Conservation (phyloP, 2,329 filamentous ascomycete genomes). For the Sporothrix humicola region DNA sequence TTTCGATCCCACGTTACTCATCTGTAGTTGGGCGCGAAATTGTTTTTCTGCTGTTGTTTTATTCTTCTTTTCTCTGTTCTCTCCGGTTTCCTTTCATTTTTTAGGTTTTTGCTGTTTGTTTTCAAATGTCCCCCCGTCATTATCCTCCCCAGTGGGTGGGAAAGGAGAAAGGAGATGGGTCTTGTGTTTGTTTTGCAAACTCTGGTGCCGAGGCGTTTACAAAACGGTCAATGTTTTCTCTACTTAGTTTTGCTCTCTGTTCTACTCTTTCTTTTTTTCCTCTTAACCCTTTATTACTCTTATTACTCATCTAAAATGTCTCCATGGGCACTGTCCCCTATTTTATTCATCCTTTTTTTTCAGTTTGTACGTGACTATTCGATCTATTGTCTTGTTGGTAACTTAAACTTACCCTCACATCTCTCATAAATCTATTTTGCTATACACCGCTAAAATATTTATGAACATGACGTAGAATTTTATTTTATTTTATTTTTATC, state of each 20-base stretch:
- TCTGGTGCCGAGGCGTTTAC: background rate
- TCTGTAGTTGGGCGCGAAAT: too few relatives aligned
- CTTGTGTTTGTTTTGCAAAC: background rate
- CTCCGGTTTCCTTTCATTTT: background rate
- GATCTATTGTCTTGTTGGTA: too few relatives aligned
- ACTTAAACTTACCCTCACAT: too few relatives aligned
- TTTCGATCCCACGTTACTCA: too few relatives aligned
- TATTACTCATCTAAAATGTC: background rate
- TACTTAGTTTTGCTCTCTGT: background rate
- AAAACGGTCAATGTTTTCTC: conserved; percentile 1
- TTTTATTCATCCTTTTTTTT: background rate
- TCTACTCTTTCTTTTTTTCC: background rate
- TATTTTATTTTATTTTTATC: conserved; percentile 13
- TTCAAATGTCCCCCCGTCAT: background rate
- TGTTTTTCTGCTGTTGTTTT: conserved; percentile 5
- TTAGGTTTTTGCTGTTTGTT: background rate
- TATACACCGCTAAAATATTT: too few relatives aligned
- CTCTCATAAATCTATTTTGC: too few relatives aligned
- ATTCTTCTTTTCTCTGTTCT: background rate
- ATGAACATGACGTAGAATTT: background rate
- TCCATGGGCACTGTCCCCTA: background rate
- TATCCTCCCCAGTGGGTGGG: conserved; percentile 12
- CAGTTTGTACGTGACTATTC: background rate
- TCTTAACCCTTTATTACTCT: background rate
- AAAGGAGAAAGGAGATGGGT: background rate